These are phyloP conservation scores for Porpolomopsis calyptriformis DNA, from an alignment of 768 basidiomycete genomes.

Conservation along the genomic window DNA sequence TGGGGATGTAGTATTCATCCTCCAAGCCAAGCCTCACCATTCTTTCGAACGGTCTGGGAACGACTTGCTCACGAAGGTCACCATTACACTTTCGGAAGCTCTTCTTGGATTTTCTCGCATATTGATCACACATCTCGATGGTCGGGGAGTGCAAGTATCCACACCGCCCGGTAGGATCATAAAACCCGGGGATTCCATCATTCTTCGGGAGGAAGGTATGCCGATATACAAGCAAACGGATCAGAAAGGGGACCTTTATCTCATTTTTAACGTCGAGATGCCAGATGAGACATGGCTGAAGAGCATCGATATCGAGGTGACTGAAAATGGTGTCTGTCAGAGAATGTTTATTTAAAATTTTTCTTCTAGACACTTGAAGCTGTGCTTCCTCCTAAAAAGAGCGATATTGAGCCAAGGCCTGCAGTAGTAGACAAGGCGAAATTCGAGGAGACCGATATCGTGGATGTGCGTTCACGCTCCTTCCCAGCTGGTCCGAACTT, in stretches of 20 bases:
- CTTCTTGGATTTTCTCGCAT: conserved; percentile 92
- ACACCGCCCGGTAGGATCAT: conserved; percentile 70
- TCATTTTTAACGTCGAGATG: conserved; percentile 84
- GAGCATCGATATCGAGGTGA: conserved; percentile 50
- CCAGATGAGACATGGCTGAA: conserved; percentile 70
- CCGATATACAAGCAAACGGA: conserved; percentile 58
- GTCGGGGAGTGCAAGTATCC: conserved; percentile 73
- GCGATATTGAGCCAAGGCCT: conserved; percentile 61
- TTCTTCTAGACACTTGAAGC: conserved; percentile 44
- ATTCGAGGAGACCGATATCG: conserved; percentile 69
- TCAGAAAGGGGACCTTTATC: conserved; percentile 69
- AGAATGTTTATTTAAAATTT: background rate
- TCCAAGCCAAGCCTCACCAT: conserved; percentile 57
- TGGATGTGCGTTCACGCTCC: conserved; percentile 74
- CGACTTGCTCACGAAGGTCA: conserved; percentile 69
- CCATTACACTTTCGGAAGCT: conserved; percentile 87
- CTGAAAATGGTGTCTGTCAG: background rate
- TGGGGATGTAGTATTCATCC: conserved; percentile 83
- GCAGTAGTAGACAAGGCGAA: conserved; percentile 58
- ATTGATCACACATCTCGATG: conserved; percentile 85
- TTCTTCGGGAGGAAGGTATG: conserved; percentile 84
- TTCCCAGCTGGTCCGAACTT: conserved; percentile 63
- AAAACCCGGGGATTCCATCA: conserved; percentile 61
- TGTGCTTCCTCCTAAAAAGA: conserved; percentile 69
- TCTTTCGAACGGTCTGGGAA: conserved; percentile 78